Conservation (phyloP, 306 rosid genomes). For the Vigna unguiculata region DNA sequence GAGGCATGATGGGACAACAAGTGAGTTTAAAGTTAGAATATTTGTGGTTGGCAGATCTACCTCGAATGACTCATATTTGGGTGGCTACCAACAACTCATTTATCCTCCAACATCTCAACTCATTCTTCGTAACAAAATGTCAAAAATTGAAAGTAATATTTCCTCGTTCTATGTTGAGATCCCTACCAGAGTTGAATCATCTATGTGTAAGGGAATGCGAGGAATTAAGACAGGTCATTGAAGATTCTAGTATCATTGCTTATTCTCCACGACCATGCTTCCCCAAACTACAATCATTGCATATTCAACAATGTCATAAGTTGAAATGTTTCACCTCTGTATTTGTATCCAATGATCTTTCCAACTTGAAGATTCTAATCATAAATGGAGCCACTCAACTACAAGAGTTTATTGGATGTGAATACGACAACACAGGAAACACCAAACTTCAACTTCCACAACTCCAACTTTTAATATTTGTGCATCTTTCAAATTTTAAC, state of each 20-base stretch:
- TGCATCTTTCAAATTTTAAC: constrained; percentile 11
- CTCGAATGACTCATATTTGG: background rate
- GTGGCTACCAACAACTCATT: background rate
- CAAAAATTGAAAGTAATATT: constrained; percentile 23
- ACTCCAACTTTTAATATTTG: constrained; percentile 14
- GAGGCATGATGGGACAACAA: background rate
- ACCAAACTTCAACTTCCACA: constrained; percentile 21
- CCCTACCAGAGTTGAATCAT: constrained; percentile 16
- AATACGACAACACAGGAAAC: background rate
- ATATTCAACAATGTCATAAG: background rate
- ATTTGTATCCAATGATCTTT: background rate
- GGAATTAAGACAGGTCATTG: constrained; percentile 27
- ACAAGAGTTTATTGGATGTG: background rate
- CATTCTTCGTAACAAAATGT: background rate
- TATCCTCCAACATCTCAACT: background rate
- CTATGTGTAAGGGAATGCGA: background rate
- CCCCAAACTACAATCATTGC: background rate
- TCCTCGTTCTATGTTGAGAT: background rate
- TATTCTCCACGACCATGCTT: too few relatives aligned
- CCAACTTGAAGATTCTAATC: background rate
- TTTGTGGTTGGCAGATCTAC: fast-evolving
- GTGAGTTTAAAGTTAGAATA: background rate
- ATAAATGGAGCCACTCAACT: background rate
- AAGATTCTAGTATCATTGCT: background rate
- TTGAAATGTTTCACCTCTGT: background rate